These are phyloP conservation scores for Cordyceps tenuipes DNA, from an alignment of 2,329 filamentous ascomycete species.

Conservation along the genomic window DNA sequence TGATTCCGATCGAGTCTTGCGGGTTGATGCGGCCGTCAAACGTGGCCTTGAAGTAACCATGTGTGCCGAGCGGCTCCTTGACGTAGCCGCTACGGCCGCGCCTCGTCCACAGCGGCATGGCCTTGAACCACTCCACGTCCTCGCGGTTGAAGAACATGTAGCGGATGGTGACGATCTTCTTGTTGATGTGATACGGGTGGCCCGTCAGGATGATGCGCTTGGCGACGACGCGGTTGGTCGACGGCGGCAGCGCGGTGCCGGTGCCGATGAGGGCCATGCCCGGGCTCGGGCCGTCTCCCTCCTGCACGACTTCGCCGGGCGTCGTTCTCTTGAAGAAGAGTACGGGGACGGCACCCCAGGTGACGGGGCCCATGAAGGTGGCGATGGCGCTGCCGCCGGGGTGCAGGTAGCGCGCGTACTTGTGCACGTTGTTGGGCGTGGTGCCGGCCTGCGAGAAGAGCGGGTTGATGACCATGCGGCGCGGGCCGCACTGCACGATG, in stretches of 20 bases:
- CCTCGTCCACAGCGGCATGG: conserved; percentile 87
- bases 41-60: conserved; percentile 99
- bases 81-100: conserved; percentile 81
- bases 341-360: conserved; percentile 85
- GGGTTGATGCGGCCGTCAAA: conserved; percentile 96
- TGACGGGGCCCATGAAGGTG: conserved; percentile 81
- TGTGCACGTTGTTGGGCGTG: conserved; percentile 94
- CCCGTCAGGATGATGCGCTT: conserved; percentile 92
- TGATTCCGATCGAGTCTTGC: conserved; percentile 87
- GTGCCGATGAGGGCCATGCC: conserved; percentile 70
- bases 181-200: conserved; percentile 98
- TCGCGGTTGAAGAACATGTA: conserved; percentile 99
- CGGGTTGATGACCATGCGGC: conserved; percentile 80
- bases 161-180: conserved; percentile 88
- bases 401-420: conserved; percentile 86
- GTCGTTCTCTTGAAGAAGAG: conserved; percentile 70
- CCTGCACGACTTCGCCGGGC: conserved; percentile 33
- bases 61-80: conserved; percentile 90
- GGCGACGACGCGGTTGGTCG: conserved; percentile 70
- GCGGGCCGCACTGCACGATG: conserved; percentile 82
- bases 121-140: conserved; percentile 97
- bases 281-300: conserved; percentile 34
- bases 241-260: conserved; percentile 76
- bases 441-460: conserved; percentile 83
- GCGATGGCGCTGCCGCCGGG: conserved; percentile 85